Evolutionary conservation across 345 rosid genomes (phyloP).

Genomic region (Raphanus sativus): DNA sequence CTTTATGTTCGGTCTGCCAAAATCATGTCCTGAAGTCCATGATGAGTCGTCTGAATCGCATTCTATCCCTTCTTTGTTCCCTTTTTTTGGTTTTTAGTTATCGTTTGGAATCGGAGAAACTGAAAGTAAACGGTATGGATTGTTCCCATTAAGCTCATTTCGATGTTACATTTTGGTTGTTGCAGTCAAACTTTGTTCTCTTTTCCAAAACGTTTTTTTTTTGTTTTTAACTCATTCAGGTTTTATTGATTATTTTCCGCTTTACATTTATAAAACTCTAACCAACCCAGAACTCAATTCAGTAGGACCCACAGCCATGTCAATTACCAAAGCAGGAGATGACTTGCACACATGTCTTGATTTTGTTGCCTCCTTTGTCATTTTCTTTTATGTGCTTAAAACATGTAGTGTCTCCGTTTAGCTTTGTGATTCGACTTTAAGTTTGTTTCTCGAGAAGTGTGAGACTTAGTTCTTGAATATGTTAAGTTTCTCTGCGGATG

Average conservation of each 20-base stretch:
- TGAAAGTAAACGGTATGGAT: constrained; percentile 21
- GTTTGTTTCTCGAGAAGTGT: not conserved
- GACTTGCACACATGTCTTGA: constrained; percentile 29
- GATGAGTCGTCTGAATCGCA: constrained; percentile 7
- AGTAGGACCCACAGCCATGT: constrained; percentile 18
- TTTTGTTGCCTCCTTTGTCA: constrained; percentile 25
- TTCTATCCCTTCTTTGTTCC: constrained; percentile 3
- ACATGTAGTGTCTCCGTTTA: not conserved
- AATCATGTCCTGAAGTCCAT: constrained; percentile 57
- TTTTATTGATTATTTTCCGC: not conserved
- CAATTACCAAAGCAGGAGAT: constrained; percentile 3
- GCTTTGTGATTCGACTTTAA: not conserved
- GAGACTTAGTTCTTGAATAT: no score
- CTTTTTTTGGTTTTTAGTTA: constrained; percentile 6
- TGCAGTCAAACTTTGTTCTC: not conserved
- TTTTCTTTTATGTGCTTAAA: not conserved
- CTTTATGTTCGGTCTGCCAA: constrained; percentile 92
- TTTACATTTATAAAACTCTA: constrained; percentile 24
- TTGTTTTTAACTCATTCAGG: no score
- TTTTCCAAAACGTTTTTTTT: no score
- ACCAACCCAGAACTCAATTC: constrained; percentile 33
- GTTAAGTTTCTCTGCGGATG: no score
- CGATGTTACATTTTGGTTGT: constrained; percentile 15
- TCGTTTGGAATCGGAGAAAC: constrained; percentile 16
- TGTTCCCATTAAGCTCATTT: constrained; percentile 21